A percentile compares a stretch with the other conserved stretches of the same genome.
These are phyloP conservation scores for Laguncularia racemosa DNA, from an alignment of 345 rosid species.

Conservation along the genomic window DNA sequence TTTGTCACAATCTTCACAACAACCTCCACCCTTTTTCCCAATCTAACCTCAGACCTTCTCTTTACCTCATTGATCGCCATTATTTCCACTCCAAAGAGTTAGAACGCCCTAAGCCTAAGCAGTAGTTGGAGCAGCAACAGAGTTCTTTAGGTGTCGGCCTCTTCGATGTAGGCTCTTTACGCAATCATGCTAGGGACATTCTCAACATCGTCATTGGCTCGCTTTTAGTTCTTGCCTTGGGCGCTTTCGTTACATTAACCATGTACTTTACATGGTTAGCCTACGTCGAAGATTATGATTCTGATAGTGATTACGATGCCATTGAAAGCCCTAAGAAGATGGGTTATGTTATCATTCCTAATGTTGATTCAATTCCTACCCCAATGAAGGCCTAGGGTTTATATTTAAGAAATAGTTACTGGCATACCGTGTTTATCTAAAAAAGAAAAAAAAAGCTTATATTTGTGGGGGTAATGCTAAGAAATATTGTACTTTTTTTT, in stretches of 20 bases:
- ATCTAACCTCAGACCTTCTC: conserved; percentile 14
- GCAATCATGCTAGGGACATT: conserved; percentile 74
- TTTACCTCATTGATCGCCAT: conserved; percentile 23
- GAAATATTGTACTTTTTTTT: too few relatives aligned
- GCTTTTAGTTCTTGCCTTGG: conserved; percentile 86
- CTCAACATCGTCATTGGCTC: conserved; percentile 79
- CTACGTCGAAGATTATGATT: conserved; percentile 30
- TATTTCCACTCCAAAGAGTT: conserved; percentile 17
- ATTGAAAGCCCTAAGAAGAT: conserved; percentile 52
- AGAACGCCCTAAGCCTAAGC: conserved; percentile 11
- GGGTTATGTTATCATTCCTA: conserved; percentile 72
- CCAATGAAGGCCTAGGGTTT: conserved; percentile 9
- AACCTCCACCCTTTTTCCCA: conserved; percentile 29
- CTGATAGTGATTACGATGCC: conserved; percentile 30
- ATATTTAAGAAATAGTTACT: too few relatives aligned
- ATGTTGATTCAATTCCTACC: conserved; percentile 9
- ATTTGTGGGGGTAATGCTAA: too few relatives aligned
- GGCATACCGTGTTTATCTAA: too few relatives aligned
- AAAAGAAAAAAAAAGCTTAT: too few relatives aligned
- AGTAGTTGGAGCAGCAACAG: conserved; percentile 9
- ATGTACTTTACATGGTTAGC: conserved; percentile 84
- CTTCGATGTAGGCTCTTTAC: conserved; percentile 50
- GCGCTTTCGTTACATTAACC: conserved; percentile 81
- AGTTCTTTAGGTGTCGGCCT: conserved; percentile 17
- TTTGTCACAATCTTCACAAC: conserved; percentile 58